Evolutionary conservation across 257 asterid genomes (phyloP).

Genomic region (Coffea canephora): DNA sequence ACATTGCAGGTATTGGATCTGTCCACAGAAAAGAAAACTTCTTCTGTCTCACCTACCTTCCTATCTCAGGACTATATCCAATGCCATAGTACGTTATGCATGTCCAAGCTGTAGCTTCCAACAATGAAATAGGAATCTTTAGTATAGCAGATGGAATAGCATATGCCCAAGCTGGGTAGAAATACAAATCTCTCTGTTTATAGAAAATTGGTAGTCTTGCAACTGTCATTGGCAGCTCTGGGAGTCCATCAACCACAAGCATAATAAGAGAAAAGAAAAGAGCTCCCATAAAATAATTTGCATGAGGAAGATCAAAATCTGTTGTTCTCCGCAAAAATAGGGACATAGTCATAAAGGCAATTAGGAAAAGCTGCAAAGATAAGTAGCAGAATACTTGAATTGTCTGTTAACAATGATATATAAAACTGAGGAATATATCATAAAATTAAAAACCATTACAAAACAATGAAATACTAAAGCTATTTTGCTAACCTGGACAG

Average conservation of each 20-base stretch:
- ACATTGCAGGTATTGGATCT: no score
- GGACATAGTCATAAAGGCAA: conserved; percentile 52
- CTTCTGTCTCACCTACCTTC: conserved; percentile 41
- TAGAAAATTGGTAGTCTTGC: conserved; percentile 48
- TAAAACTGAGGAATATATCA: no score
- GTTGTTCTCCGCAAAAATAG: conserved; percentile 24
- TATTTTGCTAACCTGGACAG: conserved; percentile 7
- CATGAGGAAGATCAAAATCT: conserved; percentile 25
- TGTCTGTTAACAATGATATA: no score
- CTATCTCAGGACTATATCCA: conserved; percentile 50
- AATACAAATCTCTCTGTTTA: conserved; percentile 50
- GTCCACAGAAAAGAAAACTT: neutral
- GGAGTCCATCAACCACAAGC: conserved; percentile 44
- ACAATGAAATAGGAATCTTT: conserved; percentile 51
- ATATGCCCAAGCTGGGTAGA: conserved; percentile 61
- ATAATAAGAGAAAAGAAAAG: conserved; percentile 36
- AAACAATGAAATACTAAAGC: neutral
- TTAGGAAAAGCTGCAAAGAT: conserved; percentile 23
- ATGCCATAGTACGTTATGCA: conserved; percentile 48
- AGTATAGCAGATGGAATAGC: conserved; percentile 49
- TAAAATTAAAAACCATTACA: no score
- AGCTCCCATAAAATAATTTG: conserved; percentile 54
- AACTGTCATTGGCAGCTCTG: conserved; percentile 47
- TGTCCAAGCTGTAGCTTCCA: conserved; percentile 57
- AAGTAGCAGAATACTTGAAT: neutral